Evolutionary conservation across 2,329 filamentous ascomycete genomes (phyloP), one percentile per base, ranked within the genome.

Genomic region (Ascochyta rabiei): DNA sequence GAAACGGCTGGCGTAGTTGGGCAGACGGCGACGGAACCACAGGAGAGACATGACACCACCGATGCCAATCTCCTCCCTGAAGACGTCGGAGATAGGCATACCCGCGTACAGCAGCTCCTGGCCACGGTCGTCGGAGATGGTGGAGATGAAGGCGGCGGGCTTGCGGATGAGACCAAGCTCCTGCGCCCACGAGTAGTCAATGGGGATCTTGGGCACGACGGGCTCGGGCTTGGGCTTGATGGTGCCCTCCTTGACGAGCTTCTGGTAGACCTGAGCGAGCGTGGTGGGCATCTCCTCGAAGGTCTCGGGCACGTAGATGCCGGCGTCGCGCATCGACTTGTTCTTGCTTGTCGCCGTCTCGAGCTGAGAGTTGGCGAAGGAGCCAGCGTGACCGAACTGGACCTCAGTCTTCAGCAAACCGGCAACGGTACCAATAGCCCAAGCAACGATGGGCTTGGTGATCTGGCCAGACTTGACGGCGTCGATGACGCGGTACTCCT

Each of bases 321-420:
- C 95, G 63, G 93, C 95, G 59, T 96, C 93, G 72, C 85, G 88
- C 95, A 99, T 99, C 70, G 84, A 85, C 86, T 95, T 87, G 87
- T 99, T 99, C 91, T 99, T 99, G 79, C 85, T 85, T 56, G 90
- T 89, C 53, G 95, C 95, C 57, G 95, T 98, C 86, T 99, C 95
- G 71, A 99, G 91, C 81, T 97, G 90, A 55, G 95, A 99, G 87
- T 99, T 99, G 84, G 95, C 95, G 68, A 97, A 97, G 49, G 95
- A 92, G 81, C 95, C 95, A 71, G 95, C 95, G 83, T 99, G 95
- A 74, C 95, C 95, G 81, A 99, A 99, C 80, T 99, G 95, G 40
- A 99, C 95, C 84, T 99, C 95, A 35, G 95, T 99, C 89, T 96
- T 98, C 85, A 99, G 96, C 92, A 99, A 95, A 85, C 91, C 93